Evolutionary conservation across 371 early-diverging fungal species (phyloP).

Genomic region (Gilbertella persicaria): DNA sequence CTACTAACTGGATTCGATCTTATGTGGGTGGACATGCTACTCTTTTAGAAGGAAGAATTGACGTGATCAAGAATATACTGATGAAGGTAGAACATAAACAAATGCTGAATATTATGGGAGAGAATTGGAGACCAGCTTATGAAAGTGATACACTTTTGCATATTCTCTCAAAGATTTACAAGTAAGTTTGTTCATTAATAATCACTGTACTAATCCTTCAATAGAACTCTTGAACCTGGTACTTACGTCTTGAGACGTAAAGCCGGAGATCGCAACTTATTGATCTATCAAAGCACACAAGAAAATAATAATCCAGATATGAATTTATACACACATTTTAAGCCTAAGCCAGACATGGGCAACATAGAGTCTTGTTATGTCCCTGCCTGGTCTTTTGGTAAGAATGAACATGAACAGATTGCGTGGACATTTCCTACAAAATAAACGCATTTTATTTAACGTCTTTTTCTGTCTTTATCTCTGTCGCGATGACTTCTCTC

Average conservation of each 20-base stretch:
- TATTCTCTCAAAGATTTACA: conserved; percentile 8
- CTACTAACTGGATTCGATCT: conserved; percentile 25
- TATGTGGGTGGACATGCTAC: conserved; percentile 28
- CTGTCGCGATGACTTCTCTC: background rate
- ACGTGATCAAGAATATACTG: conserved; percentile 18
- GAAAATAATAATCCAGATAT: background rate
- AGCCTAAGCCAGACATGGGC: background rate
- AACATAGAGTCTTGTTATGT: background rate
- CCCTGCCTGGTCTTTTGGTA: background rate
- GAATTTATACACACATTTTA: background rate
- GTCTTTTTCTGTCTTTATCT: background rate
- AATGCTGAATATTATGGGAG: conserved; percentile 31
- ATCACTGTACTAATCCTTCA: background rate
- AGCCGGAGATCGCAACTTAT: conserved; percentile 1
- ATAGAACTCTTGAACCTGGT: conserved; percentile 16
- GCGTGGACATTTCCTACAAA: background rate
- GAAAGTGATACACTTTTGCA: conserved; percentile 19
- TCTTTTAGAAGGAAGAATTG: conserved; percentile 18
- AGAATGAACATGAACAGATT: background rate
- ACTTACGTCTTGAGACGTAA: conserved; percentile 14
- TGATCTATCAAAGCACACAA: conserved; percentile 2
- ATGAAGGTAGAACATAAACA: conserved; percentile 18
- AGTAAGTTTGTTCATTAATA: conserved; percentile 4
- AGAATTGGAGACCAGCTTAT: conserved; percentile 19
- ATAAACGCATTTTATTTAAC: background rate